These are phyloP conservation scores for Yarrowia hollandica DNA, from an alignment of 805 yeast genomes.

Conservation along the genomic window DNA sequence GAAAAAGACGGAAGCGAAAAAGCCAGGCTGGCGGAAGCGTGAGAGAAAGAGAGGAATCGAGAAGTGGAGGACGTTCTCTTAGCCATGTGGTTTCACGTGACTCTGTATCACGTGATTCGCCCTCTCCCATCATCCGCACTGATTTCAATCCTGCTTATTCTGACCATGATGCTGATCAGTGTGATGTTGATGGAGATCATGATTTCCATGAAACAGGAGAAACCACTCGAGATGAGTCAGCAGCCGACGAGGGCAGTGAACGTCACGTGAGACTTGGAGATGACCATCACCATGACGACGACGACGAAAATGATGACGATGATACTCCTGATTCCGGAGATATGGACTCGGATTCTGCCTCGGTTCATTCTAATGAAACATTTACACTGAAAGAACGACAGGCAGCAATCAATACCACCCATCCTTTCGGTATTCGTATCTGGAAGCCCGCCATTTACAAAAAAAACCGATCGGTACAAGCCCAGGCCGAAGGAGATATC, in stretches of 20 bases:
- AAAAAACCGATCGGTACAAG: slow-evolving; percentile 86
- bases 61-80: background rate
- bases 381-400: slow-evolving; percentile 89
- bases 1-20: slow-evolving; percentile 22
- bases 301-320: slow-evolving; percentile 30
- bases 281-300: background rate
- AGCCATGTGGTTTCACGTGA: slow-evolving; percentile 9
- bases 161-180: background rate
- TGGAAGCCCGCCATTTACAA: slow-evolving; percentile 98
- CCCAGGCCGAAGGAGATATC: slow-evolving; percentile 88
- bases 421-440: slow-evolving; percentile 96
- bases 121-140: background rate
- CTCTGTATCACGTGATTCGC: background rate
- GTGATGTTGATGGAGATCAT: slow-evolving; percentile 1
- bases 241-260: background rate
- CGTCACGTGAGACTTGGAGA: background rate
- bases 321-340: slow-evolving; percentile 42
- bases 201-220: background rate
- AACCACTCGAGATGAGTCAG: background rate
- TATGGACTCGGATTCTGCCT: slow-evolving; percentile 34
- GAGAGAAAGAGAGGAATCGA: too few species aligned
- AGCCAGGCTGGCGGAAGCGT: background rate
- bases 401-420: slow-evolving; percentile 93
- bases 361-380: slow-evolving; percentile 59
- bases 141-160: slow-evolving; percentile 10